Conservation (phyloP, 208 protist genomes). For the Trypanosoma scelopori region DNA sequence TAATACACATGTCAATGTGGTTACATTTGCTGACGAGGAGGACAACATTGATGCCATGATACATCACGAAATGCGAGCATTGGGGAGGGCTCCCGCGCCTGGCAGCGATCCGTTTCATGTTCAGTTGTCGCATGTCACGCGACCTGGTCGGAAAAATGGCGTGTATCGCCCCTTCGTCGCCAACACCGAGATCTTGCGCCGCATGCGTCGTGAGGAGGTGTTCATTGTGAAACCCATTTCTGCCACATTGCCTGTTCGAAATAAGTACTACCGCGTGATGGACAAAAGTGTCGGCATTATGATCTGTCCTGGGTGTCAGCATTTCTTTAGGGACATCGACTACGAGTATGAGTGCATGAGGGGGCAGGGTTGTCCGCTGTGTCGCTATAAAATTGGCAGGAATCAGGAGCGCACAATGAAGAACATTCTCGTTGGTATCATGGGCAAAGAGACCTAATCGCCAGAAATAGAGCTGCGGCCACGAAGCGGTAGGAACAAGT, state of each 20-base stretch:
- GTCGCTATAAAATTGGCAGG: constrained; percentile 68
- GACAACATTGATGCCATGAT: constrained; percentile 90
- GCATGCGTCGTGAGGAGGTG: constrained; percentile 85
- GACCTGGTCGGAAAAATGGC: constrained; percentile 58
- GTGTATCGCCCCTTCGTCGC: constrained; percentile 87
- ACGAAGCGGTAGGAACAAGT: background rate
- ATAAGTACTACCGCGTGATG: constrained; percentile 91
- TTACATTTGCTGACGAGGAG: constrained; percentile 75
- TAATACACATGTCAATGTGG: constrained; percentile 74
- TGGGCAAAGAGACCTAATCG: constrained; percentile 14
- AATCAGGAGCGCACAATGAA: constrained; percentile 58
- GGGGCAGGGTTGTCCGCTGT: constrained; percentile 88
- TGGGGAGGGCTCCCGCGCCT: constrained; percentile 65
- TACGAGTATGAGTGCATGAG: constrained; percentile 92
- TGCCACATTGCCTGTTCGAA: constrained; percentile 61
- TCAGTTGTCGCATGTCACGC: constrained; percentile 81
- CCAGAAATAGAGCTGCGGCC: background rate
- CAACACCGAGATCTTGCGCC: constrained; percentile 73
- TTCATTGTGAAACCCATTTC: constrained; percentile 82
- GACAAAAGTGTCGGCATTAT: constrained; percentile 70
- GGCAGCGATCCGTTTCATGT: constrained; percentile 87
- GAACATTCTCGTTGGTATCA: constrained; percentile 48
- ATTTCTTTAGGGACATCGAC: constrained; percentile 92
- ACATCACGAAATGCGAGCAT: constrained; percentile 74
- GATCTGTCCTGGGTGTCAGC: constrained; percentile 91